A percentile compares a stretch with the other conserved stretches of the same genome.
phyloP scores from a whole-genome alignment of 805 yeast species.

The Yamadazyma nakazawae region DNA sequence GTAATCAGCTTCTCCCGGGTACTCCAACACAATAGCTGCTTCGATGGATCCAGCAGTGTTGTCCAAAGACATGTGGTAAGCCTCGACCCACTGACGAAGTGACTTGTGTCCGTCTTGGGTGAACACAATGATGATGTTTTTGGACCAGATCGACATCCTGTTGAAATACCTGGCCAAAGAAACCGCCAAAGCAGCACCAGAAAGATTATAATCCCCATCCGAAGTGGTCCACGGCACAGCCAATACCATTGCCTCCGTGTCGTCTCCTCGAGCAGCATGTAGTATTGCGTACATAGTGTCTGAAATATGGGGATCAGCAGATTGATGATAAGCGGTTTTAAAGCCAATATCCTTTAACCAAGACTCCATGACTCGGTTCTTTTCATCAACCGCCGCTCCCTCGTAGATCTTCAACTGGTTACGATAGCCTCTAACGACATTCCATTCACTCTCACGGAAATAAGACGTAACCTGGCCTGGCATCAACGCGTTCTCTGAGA shows the following conservation, averaged over 20 bases:
- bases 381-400: slow-evolving; percentile 21
- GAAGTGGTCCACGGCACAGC: slow-evolving; percentile 83
- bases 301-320: slow-evolving; percentile 2
- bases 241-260: slow-evolving; percentile 90
- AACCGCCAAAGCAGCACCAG: slow-evolving; percentile 72
- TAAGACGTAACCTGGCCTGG: slow-evolving; percentile 94
- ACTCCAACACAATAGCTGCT: slow-evolving; percentile 83
- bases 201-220: slow-evolving; percentile 64
- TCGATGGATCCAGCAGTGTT: slow-evolving; percentile 92
- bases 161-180: slow-evolving; percentile 77
- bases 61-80: slow-evolving; percentile 82
- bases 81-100: slow-evolving; percentile 86
- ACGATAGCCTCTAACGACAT: slow-evolving; percentile 80
- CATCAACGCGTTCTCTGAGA: slow-evolving; percentile 93
- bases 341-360: slow-evolving; percentile 75
- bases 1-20: slow-evolving; percentile 60
- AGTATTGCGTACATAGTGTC: slow-evolving; percentile 69
- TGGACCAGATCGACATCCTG: slow-evolving; percentile 92
- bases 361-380: slow-evolving; percentile 45
- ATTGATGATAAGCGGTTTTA: slow-evolving; percentile 45
- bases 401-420: slow-evolving; percentile 48
- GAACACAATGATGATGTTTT: slow-evolving; percentile 82
- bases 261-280: slow-evolving; percentile 94
- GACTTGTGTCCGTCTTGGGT: slow-evolving; percentile 69
- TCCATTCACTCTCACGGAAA: slow-evolving; percentile 94